Conservation (phyloP, 78 protist genomes). For the Dictyostelium citrinum region DNA sequence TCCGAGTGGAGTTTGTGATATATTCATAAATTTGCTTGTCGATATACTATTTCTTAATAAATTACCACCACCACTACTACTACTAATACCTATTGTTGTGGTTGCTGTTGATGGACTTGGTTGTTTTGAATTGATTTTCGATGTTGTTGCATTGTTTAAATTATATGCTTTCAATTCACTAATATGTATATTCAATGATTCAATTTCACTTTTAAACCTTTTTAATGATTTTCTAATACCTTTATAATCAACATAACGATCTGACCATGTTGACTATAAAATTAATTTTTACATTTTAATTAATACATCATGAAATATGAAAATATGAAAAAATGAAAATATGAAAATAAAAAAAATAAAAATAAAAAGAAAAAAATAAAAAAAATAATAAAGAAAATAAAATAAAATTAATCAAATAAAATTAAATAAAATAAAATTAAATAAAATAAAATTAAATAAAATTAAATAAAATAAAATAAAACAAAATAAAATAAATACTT, state of each 20-base stretch:
- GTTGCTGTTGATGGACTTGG: not conserved
- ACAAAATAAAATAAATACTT: not conserved
- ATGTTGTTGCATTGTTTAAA: not conserved
- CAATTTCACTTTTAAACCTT: slow-evolving; percentile 38
- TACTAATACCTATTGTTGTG: not conserved
- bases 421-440: not conserved
- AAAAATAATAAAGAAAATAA: not conserved
- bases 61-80: not conserved
- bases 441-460: not conserved
- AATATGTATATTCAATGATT: slow-evolving; percentile 3
- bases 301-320: too few species aligned
- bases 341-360: too few species aligned
- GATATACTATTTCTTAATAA: not conserved
- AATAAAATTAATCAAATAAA: too few species aligned
- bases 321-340: too few species aligned
- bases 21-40: not conserved
- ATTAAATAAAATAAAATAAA: not conserved
- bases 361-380: not conserved
- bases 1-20: not conserved
- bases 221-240: slow-evolving; percentile 32
- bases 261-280: slow-evolving; percentile 13
- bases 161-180: slow-evolving; percentile 15
- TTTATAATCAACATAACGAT: slow-evolving; percentile 47
- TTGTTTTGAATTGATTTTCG: not conserved
- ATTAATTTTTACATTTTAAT: too few species aligned